Evolutionary conservation across 768 basidiomycete genomes (phyloP).

Genomic region (Brasilioporus rufonigricans): DNA sequence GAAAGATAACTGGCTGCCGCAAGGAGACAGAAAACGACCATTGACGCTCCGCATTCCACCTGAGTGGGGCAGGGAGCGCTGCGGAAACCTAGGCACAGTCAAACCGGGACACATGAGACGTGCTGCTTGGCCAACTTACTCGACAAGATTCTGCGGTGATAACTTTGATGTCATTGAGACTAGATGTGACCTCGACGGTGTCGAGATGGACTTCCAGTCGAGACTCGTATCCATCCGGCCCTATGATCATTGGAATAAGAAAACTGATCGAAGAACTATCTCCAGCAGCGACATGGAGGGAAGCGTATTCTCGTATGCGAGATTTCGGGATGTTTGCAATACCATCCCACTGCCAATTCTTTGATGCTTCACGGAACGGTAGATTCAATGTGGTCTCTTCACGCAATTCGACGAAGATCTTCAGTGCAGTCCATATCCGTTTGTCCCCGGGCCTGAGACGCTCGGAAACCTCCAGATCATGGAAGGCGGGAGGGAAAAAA

Average conservation of each 20-base stretch:
- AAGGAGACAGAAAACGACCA: conserved; percentile 80
- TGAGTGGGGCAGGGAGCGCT: conserved; percentile 75
- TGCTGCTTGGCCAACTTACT: conserved; percentile 36
- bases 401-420: conserved; percentile 77
- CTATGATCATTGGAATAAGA: conserved; percentile 77
- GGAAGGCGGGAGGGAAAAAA: conserved; percentile 83
- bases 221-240: conserved; percentile 72
- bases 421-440: conserved; percentile 79
- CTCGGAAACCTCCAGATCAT: conserved; percentile 53
- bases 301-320: conserved; percentile 62
- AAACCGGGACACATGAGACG: conserved; percentile 16
- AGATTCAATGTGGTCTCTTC: conserved; percentile 75
- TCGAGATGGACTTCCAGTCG: conserved; percentile 81
- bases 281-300: conserved; percentile 70
- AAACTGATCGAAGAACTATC: conserved; percentile 86
- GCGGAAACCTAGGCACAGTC: conserved; percentile 51
- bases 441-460: conserved; percentile 72
- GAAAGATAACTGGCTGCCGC: conserved; percentile 66
- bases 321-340: conserved; percentile 45
- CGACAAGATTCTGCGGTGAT: conserved; percentile 75
- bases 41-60: conserved; percentile 76
- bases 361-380: conserved; percentile 91
- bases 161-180: conserved; percentile 84
- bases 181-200: conserved; percentile 72
- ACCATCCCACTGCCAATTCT: conserved; percentile 97